A percentile compares a stretch with the other conserved stretches of the same genome.
phyloP scores from a whole-genome alignment of 2,329 filamentous ascomycete species.

The Talaromyces funiculosus region DNA sequence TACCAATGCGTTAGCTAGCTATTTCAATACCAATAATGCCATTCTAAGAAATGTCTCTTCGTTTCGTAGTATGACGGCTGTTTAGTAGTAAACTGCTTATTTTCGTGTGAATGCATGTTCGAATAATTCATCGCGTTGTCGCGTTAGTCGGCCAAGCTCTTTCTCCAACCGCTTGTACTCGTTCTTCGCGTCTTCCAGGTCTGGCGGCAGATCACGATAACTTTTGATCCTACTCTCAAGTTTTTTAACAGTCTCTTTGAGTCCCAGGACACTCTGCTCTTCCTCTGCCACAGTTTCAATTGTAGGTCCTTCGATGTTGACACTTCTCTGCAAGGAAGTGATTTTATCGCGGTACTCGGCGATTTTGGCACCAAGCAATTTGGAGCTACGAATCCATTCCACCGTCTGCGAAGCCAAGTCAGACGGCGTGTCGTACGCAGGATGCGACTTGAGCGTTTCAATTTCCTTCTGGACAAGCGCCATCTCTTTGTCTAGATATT shows the following conservation, averaged over 20 bases:
- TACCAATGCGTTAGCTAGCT: slow-evolving; percentile 11
- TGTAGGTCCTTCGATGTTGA: slow-evolving; percentile 23
- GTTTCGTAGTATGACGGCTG: too few species aligned
- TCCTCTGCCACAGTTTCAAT: slow-evolving; percentile 52
- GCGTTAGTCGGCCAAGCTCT: slow-evolving; percentile 57
- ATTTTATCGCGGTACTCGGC: slow-evolving; percentile 60
- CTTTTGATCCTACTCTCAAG: slow-evolving; percentile 62
- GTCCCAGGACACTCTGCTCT: slow-evolving; percentile 53
- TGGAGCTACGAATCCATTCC: slow-evolving; percentile 65
- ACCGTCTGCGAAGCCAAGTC: slow-evolving; percentile 65
- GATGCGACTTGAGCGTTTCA: slow-evolving; percentile 27
- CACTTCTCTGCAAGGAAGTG: slow-evolving; percentile 34
- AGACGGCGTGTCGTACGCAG: slow-evolving; percentile 49
- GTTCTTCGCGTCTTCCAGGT: slow-evolving; percentile 61
- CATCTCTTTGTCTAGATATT: slow-evolving; percentile 51
- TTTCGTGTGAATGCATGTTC: slow-evolving; percentile 55
- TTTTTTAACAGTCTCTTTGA: slow-evolving; percentile 57
- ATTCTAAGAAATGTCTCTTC: neutral
- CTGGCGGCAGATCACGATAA: slow-evolving; percentile 68
- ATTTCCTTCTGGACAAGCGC: slow-evolving; percentile 27
- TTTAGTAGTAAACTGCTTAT: neutral
- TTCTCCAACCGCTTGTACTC: slow-evolving; percentile 63
- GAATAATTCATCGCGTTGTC: slow-evolving; percentile 66
- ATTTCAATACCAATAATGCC: neutral
- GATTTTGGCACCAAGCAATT: slow-evolving; percentile 60